Evolutionary conservation across 306 rosid genomes (phyloP), one percentile per base, ranked within the genome.

Genomic region (Cucurbita argyrosperma): DNA sequence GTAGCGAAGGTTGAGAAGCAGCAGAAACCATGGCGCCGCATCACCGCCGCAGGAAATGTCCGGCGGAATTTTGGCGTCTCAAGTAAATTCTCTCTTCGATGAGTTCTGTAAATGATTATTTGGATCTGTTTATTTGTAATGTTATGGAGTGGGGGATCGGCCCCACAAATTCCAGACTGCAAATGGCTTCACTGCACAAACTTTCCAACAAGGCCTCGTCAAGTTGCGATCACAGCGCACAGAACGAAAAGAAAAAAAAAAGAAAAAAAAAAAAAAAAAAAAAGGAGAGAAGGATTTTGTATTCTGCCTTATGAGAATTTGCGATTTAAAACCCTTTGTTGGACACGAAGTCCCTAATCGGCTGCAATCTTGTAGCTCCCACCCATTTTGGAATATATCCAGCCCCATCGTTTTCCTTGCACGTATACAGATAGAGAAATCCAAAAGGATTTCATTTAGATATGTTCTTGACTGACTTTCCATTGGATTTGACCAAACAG

Each of bases 341-440:
- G 38, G 0, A 13, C 43, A 60, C 5, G 13, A 66, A 46, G 47
- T 67, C 56, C 12, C 13, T 37, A 62, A 39, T 63, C 50, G 8
- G 14, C 65, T 59, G 18, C 11, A 13, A 21, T 46, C 42, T 50
- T 70, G 30, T 70, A 4, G 4, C 7, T 70, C 74, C 74, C 74
- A 70, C 74, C 59, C 74, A 50, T 35, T 70, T 70, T 47, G 30
- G 74, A 70, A 70, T 70, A 70, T 69, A 69, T 69, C 74, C 74
- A 51, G 12, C 7, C 59, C 60, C 74, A 15, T 38, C 60, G 8
- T 70, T 70, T 70, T 70, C 30, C 16, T 23, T 30, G 59, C 74
- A 70, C 59, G 10, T 26, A 13, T 26, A 8, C 15, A 26, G 10
- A 43, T 10, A 45, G 3, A 49, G 19, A 49, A 19, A 12, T 23